Percentiles rank a stretch among this genome's conserved stretches.
These are phyloP conservation scores for Straminergon stramineum DNA, from an alignment of 225 moss, liverwort and hornwort species.

Conservation along the genomic window DNA sequence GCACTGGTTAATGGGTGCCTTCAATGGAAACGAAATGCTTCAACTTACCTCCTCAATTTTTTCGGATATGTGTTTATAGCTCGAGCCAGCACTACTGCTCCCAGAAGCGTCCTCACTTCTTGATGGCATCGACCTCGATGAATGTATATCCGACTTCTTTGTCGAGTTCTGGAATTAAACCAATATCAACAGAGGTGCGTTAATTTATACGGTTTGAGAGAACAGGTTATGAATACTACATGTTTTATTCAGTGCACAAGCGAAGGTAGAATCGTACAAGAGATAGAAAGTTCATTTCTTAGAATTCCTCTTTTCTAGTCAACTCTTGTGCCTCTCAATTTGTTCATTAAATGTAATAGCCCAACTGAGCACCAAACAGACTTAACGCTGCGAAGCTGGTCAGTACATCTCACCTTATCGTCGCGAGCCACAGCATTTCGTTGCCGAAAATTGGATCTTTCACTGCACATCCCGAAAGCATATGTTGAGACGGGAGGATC, in stretches of 20 bases:
- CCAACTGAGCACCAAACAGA: neutral
- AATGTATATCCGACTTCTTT: neutral
- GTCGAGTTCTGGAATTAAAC: neutral
- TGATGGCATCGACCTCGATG: constrained; percentile 11
- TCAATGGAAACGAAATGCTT: neutral
- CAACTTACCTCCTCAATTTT: constrained; percentile 11
- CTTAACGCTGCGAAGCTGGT: neutral
- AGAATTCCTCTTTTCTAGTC: neutral
- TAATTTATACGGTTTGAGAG: neutral
- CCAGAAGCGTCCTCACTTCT: neutral
- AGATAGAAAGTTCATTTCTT: neutral
- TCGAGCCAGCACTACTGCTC: neutral
- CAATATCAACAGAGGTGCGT: neutral
- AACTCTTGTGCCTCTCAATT: neutral
- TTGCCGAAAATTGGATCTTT: constrained; percentile 22
- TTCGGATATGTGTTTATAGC: neutral
- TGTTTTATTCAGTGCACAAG: neutral
- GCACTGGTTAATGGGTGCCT: neutral
- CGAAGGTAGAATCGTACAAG: neutral
- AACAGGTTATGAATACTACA: neutral
- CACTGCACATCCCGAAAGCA: constrained; percentile 1
- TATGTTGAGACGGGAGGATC: neutral
- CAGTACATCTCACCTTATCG: neutral
- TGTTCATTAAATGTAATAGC: neutral
- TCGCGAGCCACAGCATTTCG: neutral